Conservation (phyloP, 139 green algal species). For the Picochlorum sp. region DNA sequence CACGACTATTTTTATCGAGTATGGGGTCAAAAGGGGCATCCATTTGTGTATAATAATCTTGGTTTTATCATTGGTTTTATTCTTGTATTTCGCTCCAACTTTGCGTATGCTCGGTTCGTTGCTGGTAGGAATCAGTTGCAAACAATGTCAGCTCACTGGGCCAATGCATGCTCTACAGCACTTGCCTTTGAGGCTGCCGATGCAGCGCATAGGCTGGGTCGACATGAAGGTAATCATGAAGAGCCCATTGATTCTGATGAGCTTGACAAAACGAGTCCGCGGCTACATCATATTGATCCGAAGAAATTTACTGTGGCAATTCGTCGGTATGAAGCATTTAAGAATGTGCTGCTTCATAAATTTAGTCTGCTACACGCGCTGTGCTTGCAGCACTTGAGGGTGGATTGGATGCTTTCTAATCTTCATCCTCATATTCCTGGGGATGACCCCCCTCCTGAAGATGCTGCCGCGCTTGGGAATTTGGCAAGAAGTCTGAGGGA, state of each 20-base stretch:
- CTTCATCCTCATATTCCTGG: slow-evolving; percentile 14
- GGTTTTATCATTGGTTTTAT: neutral
- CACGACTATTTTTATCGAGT: neutral
- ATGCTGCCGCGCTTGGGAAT: slow-evolving; percentile 6
- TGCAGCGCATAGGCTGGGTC: neutral
- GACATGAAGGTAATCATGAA: neutral
- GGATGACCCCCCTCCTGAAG: neutral
- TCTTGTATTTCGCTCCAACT: neutral
- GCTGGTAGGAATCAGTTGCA: neutral
- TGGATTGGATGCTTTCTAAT: slow-evolving; percentile 36
- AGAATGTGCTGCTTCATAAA: slow-evolving; percentile 7
- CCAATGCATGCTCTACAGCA: neutral
- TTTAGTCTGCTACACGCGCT: slow-evolving; percentile 34
- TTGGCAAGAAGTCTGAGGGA: neutral
- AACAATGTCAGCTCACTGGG: neutral
- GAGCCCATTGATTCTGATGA: too few species aligned
- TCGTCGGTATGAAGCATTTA: neutral
- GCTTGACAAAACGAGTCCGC: too few species aligned
- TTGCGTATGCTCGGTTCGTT: neutral
- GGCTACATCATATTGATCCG: neutral
- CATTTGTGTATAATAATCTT: neutral
- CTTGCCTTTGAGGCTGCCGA: neutral
- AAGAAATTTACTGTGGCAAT: neutral
- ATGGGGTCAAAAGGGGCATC: neutral
- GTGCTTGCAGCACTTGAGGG: slow-evolving; percentile 32